Evolutionary conservation across 2,329 filamentous ascomycete species (phyloP).

Genomic region (Orbilia brochopaga): DNA sequence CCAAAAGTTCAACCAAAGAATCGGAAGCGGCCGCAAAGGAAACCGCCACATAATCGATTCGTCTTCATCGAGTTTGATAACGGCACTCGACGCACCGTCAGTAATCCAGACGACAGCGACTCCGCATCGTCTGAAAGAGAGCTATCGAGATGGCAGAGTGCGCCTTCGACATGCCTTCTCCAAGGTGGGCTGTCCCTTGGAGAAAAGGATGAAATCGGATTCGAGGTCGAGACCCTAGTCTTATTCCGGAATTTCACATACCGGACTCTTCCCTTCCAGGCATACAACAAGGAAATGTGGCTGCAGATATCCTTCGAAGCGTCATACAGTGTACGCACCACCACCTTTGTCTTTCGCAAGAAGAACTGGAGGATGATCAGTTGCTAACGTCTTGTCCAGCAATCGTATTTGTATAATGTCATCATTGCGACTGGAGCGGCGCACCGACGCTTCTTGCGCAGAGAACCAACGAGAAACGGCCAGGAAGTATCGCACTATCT

Average conservation of each 20-base stretch:
- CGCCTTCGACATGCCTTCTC: conserved; percentile 36
- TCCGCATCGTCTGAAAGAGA: background rate
- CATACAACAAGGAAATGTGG: conserved; percentile 21
- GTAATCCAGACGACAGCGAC: background rate
- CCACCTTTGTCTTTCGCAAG: background rate
- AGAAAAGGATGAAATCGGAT: conserved; percentile 3
- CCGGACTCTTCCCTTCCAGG: conserved; percentile 27
- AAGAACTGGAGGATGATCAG: too few species aligned
- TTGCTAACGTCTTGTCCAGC: conserved; percentile 6
- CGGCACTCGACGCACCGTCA: background rate
- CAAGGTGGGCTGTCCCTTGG: conserved; percentile 18
- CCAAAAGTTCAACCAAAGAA: conserved; percentile 45
- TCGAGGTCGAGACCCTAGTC: conserved; percentile 33
- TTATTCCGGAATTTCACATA: conserved; percentile 39
- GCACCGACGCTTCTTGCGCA: conserved; percentile 21
- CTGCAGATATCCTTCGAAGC: conserved; percentile 30
- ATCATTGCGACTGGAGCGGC: conserved; percentile 32
- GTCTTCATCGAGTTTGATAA: conserved; percentile 47
- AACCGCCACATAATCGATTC: conserved; percentile 33
- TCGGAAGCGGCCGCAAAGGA: conserved; percentile 38
- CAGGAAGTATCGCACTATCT: conserved; percentile 31
- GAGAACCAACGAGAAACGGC: conserved; percentile 3
- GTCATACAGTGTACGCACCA: conserved; percentile 15
- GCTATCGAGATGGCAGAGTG: conserved; percentile 35
- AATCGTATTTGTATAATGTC: conserved; percentile 23